Base-by-base conservation (phyloP, 108 stramenopile species). In the Cyclotella choctawhatcheeana region DNA sequence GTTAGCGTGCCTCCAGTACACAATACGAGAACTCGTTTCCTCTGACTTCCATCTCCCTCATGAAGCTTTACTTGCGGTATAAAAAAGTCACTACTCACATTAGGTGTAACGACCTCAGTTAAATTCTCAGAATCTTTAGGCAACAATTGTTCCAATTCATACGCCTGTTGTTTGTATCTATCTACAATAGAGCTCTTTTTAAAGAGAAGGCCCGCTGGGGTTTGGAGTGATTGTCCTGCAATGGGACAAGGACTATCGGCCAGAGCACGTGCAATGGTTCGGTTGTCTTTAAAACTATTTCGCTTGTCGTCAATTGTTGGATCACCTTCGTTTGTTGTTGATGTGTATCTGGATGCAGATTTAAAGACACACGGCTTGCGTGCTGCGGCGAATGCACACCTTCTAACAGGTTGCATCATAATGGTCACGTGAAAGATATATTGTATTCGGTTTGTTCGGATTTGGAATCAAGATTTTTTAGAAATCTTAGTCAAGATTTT, bases 1-100 rank as follows among this genome's bases (percentile, higher is more conserved):
- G 93, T 90, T 33, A 94, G 54, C 17, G 93, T 94, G 24, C 93
- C 93, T 56, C 93, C 93, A 17, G 93, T 94, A 56, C 93, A 94
- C 18, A 94, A 45, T 12, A 76, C 76, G 34, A 73, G 26, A 22
- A 76, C 64, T 30, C 82, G 54, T 40, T 79, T 82, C 35, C 76
- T 69, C 40, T 24, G 45, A 30, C 79, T 71, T 17, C 82, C 85
- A 60, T 88, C 86, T 29, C 73, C 81, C 21, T 76, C 67, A 62
- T 86, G 80, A 40, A 88, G 60, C 40, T 77, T 40, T 27, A 87
- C 79, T 59, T 88, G 84, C 1, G 87, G 85, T 51, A 89, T 88
- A 50, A 87, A 90, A 40, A 87, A 69, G 18, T 71, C 48, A 54
- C 65, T 79, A n/a, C 55, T 48, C 29, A 30, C 40, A 10, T 77